Percentiles rank a stretch among this genome's conserved stretches.
phyloP scores from a whole-genome alignment of 2,329 filamentous ascomycete species.

The Colletotrichum sp. region DNA sequence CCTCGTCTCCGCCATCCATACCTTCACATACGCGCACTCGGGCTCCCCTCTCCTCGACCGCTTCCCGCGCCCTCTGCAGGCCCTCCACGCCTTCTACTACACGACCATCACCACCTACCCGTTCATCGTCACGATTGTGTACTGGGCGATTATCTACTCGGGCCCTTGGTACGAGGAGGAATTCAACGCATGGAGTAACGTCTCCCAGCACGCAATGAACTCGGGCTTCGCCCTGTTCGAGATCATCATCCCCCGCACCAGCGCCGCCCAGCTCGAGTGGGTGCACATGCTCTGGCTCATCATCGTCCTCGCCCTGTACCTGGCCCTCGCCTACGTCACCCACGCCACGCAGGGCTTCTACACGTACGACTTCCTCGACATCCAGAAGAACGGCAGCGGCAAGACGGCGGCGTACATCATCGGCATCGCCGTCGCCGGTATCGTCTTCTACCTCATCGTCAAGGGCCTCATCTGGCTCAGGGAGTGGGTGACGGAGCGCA shows the following conservation, averaged over 20 bases:
- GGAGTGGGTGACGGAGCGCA: constrained; percentile 52
- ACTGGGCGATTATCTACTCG: constrained; percentile 67
- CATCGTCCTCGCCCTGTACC: constrained; percentile 74
- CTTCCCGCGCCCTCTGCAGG: constrained; percentile 66
- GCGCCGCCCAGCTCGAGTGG: constrained; percentile 56
- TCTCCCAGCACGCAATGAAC: constrained; percentile 80
- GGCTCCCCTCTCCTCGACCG: constrained; percentile 61
- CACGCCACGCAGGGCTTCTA: constrained; percentile 74
- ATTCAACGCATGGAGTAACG: constrained; percentile 68
- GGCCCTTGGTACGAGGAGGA: constrained; percentile 42
- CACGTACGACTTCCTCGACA: constrained; percentile 80
- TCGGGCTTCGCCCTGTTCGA: constrained; percentile 77
- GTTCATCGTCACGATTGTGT: constrained; percentile 73
- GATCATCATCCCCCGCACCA: constrained; percentile 70
- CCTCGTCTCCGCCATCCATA: constrained; percentile 70
- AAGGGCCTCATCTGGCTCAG: constrained; percentile 57
- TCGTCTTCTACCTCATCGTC: constrained; percentile 58
- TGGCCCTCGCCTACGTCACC: constrained; percentile 77
- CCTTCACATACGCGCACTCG: constrained; percentile 65
- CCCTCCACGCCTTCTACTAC: constrained; percentile 69
- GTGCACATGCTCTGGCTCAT: constrained; percentile 72
- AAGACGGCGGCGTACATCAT: constrained; percentile 70
- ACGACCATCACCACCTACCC: constrained; percentile 68
- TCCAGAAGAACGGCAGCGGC: constrained; percentile 49
- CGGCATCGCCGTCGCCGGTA: constrained; percentile 57